A percentile compares a stretch with the other conserved stretches of the same genome.
Conservation (phyloP, 257 asterid species). For the Verbascum thapsus region DNA sequence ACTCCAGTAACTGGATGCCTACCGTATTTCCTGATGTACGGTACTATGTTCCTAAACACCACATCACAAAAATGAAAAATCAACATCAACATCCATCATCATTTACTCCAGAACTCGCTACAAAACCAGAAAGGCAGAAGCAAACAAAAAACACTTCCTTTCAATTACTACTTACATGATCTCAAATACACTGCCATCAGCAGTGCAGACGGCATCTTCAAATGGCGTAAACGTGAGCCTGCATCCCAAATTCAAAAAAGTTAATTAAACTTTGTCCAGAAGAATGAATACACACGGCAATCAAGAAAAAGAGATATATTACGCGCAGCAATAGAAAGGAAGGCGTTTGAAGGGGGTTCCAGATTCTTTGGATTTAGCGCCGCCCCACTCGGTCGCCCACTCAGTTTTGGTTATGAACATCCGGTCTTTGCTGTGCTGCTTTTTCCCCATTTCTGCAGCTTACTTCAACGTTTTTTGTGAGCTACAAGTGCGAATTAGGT, state of each 20-base stretch:
- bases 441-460: slow-evolving; percentile 76
- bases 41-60: slow-evolving; percentile 66
- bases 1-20: slow-evolving; percentile 93
- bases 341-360: slow-evolving; percentile 86
- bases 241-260: slow-evolving; percentile 35
- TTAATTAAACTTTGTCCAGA: neutral
- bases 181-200: slow-evolving; percentile 88
- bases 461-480: slow-evolving; percentile 18
- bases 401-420: slow-evolving; percentile 96
- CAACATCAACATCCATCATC: slow-evolving; percentile 24
- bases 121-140: slow-evolving; percentile 1
- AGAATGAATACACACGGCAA: neutral
- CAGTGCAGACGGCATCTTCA: slow-evolving; percentile 86
- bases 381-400: slow-evolving; percentile 99
- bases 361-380: slow-evolving; percentile 88
- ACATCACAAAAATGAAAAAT: slow-evolving; percentile 10
- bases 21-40: slow-evolving; percentile 84
- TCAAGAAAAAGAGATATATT: slow-evolving; percentile 15
- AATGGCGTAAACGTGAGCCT: slow-evolving; percentile 97
- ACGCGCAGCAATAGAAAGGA: slow-evolving; percentile 99
- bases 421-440: slow-evolving; percentile 97
- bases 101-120: neutral
- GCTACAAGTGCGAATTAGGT: slow-evolving; percentile 17
- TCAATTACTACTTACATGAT: slow-evolving; percentile 52
- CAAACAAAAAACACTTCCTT: neutral